Conservation (phyloP, 2,329 filamentous ascomycete species). For the Aspergillus sp. region DNA sequence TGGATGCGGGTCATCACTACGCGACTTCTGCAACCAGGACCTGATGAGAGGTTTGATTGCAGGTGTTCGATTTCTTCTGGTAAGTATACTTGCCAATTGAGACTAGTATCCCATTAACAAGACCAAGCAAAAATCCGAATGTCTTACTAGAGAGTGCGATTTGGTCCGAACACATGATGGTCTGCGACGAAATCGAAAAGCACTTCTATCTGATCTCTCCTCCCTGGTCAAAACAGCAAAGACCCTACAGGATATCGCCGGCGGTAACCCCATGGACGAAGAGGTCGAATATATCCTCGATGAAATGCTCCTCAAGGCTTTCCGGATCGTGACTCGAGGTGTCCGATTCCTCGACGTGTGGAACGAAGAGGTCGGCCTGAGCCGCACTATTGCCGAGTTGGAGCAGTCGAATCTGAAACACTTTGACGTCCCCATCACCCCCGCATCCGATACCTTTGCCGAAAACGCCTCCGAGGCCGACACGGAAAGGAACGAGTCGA, state of each 20-base stretch:
- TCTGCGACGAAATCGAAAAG: slow-evolving; percentile 77
- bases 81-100: slow-evolving; percentile 46
- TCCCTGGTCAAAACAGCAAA: slow-evolving; percentile 86
- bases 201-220: slow-evolving; percentile 82
- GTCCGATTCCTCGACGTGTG: slow-evolving; percentile 86
- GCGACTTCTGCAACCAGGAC: slow-evolving; percentile 84
- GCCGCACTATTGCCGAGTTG: slow-evolving; percentile 35
- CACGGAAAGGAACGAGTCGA: slow-evolving; percentile 27
- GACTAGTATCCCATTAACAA: slow-evolving; percentile 9
- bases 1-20: slow-evolving; percentile 67
- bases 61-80: slow-evolving; percentile 82
- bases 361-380: slow-evolving; percentile 53
- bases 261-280: slow-evolving; percentile 37
- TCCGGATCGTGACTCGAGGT: slow-evolving; percentile 87
- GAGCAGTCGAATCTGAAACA: slow-evolving; percentile 19
- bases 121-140: slow-evolving; percentile 75
- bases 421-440: slow-evolving; percentile 26
- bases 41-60: slow-evolving; percentile 93
- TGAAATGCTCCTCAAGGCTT: slow-evolving; percentile 88
- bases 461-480: slow-evolving; percentile 19
- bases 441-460: slow-evolving; percentile 35
- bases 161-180: slow-evolving; percentile 71
- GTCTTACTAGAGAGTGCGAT: slow-evolving; percentile 74
- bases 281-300: slow-evolving; percentile 62
- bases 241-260: slow-evolving; percentile 70